A percentile compares a stretch with the other conserved stretches of the same genome.
Evolutionary conservation across 2,329 filamentous ascomycete genomes (phyloP).

Genomic region (Aspergillus nomiae): DNA sequence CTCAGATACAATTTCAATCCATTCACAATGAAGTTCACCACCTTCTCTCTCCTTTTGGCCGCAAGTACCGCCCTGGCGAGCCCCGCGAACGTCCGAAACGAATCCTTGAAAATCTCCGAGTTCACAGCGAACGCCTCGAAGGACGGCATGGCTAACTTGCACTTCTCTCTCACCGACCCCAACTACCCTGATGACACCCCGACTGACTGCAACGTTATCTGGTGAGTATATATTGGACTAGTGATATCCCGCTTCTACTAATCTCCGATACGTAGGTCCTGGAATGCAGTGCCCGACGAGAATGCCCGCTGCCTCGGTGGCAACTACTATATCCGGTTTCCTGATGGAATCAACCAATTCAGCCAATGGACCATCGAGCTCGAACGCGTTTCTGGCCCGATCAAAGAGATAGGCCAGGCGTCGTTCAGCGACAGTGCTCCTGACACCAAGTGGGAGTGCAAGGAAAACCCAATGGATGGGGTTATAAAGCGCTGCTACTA

Average conservation of each 20-base stretch:
- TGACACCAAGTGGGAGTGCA: constrained; percentile 23
- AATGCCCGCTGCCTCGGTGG: constrained; percentile 26
- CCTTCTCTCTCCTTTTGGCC: background rate
- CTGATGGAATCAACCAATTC: constrained; percentile 20
- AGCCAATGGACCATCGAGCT: constrained; percentile 24
- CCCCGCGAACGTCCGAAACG: background rate
- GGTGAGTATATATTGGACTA: constrained; percentile 12
- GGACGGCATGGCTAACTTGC: constrained; percentile 13
- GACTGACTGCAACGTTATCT: constrained; percentile 27
- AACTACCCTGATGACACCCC: constrained; percentile 26
- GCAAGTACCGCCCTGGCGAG: background rate
- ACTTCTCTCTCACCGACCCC: constrained; percentile 24
- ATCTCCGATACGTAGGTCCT: constrained; percentile 10
- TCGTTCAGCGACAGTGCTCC: constrained; percentile 16
- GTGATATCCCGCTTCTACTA: background rate
- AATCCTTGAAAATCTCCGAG: constrained; percentile 16
- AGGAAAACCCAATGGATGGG: constrained; percentile 10
- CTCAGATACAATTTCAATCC: too few species aligned
- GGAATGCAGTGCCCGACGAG: constrained; percentile 14
- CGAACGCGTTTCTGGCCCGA: constrained; percentile 21
- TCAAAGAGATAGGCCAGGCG: constrained; percentile 22
- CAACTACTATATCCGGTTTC: constrained; percentile 29
- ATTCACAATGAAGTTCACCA: background rate
- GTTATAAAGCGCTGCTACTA: constrained; percentile 20
- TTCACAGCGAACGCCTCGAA: constrained; percentile 12